Base-by-base conservation (phyloP, 2,329 filamentous ascomycete species). In the Diaporthe sp. region DNA sequence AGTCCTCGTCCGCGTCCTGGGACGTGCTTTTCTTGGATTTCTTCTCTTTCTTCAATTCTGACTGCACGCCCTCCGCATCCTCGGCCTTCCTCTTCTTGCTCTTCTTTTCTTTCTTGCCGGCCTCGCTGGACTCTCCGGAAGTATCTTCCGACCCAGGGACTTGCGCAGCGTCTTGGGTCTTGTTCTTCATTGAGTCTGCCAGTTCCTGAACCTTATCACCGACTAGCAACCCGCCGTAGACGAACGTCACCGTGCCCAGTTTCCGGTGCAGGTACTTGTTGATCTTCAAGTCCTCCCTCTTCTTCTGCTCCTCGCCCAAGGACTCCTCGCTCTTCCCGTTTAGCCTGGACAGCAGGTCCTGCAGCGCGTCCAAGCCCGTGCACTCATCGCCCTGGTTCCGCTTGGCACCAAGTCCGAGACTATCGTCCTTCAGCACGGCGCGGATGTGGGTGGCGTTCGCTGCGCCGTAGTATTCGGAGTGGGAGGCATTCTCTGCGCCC, bases 381-480 rank as follows among this genome's bases (percentile, higher is more conserved):
- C 95, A 91, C 81, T 94, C 91, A 78, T 95, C 92, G 78, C 93
- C 92, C 80, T 91, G 92, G 73, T 93, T 93, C 78, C 91, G 89
- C 83, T 93, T 93, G 78, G 96, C 97, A 42, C 97, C 97, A 58
- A 99, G 87, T 3, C 97, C 97, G 58, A 98, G 90, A 80, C 93
- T 97, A 83, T 98, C 95, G 82, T 98, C 96, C 82, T 98, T 98
- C 78, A 98, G 85, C 42, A 92, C 86, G 53, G 98, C 94, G 76
- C 94, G 93, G 80, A 98, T 97, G 82, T 97, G 94, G 4, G 95
- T 95, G 37, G 94, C 90, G 83, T 94, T 97, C 55, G 94, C 95
- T 4, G 92, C 90, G 31, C 94, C 96, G 84, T 96, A 94, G 77
- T 94, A 90, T 62, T 92, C 90, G 42, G 94, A 89, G 80, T 98